Percentiles rank a stretch among this genome's conserved stretches.
phyloP scores from a whole-genome alignment of 2,329 filamentous ascomycete species.

The Diaporthe vexans region DNA sequence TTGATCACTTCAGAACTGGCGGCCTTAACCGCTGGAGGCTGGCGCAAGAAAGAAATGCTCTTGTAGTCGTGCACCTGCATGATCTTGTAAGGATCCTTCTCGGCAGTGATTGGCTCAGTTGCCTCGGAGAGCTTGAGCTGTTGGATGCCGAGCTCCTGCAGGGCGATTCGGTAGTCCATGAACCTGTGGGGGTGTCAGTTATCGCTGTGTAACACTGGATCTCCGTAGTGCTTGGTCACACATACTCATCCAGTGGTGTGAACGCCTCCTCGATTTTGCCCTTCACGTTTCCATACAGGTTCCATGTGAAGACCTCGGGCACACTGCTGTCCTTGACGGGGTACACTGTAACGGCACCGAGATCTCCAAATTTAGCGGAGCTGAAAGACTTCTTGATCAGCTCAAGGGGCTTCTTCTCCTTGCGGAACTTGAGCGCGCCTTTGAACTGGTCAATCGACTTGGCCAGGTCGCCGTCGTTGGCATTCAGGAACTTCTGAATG shows the following conservation, averaged over 20 bases:
- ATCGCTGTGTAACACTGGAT: neutral
- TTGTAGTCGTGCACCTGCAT: slow-evolving; percentile 95
- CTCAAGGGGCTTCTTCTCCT: slow-evolving; percentile 78
- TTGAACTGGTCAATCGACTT: slow-evolving; percentile 84
- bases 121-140: slow-evolving; percentile 80
- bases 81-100: slow-evolving; percentile 88
- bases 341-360: slow-evolving; percentile 87
- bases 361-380: slow-evolving; percentile 77
- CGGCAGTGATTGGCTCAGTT: slow-evolving; percentile 79
- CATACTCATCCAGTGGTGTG: slow-evolving; percentile 84
- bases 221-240: slow-evolving; percentile 41
- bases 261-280: slow-evolving; percentile 84
- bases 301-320: slow-evolving; percentile 84
- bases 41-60: slow-evolving; percentile 86
- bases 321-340: slow-evolving; percentile 57
- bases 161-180: slow-evolving; percentile 87
- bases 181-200: slow-evolving; percentile 69
- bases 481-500: slow-evolving; percentile 93
- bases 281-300: slow-evolving; percentile 92
- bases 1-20: slow-evolving; percentile 86
- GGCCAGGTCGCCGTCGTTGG: slow-evolving; percentile 82
- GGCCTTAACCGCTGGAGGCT: slow-evolving; percentile 81
- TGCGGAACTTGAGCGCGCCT: slow-evolving; percentile 87
- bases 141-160: slow-evolving; percentile 80
- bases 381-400: slow-evolving; percentile 76